Percentiles rank a stretch among this genome's conserved stretches.
phyloP scores from a whole-genome alignment of 2,329 filamentous ascomycete genomes.

The Trichoderma sp. region DNA sequence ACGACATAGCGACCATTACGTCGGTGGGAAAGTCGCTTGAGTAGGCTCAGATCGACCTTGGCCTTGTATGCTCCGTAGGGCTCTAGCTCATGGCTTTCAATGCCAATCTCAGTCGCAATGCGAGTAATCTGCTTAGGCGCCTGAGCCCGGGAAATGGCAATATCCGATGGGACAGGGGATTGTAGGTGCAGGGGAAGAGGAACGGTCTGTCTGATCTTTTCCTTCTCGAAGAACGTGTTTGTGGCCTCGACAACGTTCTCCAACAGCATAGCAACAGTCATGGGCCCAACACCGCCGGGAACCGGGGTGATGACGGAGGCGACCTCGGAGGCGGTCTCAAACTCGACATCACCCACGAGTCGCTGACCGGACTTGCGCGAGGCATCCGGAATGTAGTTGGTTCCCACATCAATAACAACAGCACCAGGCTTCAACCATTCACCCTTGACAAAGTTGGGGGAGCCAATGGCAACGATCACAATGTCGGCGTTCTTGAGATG shows the following conservation, averaged over 20 bases:
- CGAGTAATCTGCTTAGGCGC: slow-evolving; percentile 88
- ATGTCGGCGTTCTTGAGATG: slow-evolving; percentile 85
- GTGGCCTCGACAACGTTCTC: slow-evolving; percentile 93
- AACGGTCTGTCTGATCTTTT: slow-evolving; percentile 76
- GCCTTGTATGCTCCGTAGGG: slow-evolving; percentile 95
- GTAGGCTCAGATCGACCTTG: slow-evolving; percentile 81
- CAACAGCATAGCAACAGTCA: slow-evolving; percentile 98
- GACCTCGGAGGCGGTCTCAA: slow-evolving; percentile 77
- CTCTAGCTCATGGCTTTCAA: slow-evolving; percentile 85
- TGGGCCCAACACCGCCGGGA: slow-evolving; percentile 93
- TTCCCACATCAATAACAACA: slow-evolving; percentile 97
- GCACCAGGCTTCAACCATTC: slow-evolving; percentile 93
- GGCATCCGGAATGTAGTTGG: slow-evolving; percentile 88
- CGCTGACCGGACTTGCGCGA: slow-evolving; percentile 90
- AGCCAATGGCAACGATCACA: slow-evolving; percentile 87
- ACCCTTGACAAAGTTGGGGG: slow-evolving; percentile 84
- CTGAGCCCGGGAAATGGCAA: slow-evolving; percentile 85
- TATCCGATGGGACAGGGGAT: slow-evolving; percentile 89
- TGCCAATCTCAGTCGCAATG: slow-evolving; percentile 83
- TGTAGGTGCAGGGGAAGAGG: slow-evolving; percentile 81
- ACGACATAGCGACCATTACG: slow-evolving; percentile 88
- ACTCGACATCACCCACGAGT: slow-evolving; percentile 94
- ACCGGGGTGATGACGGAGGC: slow-evolving; percentile 95
- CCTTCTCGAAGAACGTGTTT: slow-evolving; percentile 75
- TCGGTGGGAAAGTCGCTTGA: slow-evolving; percentile 84